Evolutionary conservation across 495 filamentous ascomycete genomes (phyloP).

Genomic region (Aspergillus kassunensis): DNA sequence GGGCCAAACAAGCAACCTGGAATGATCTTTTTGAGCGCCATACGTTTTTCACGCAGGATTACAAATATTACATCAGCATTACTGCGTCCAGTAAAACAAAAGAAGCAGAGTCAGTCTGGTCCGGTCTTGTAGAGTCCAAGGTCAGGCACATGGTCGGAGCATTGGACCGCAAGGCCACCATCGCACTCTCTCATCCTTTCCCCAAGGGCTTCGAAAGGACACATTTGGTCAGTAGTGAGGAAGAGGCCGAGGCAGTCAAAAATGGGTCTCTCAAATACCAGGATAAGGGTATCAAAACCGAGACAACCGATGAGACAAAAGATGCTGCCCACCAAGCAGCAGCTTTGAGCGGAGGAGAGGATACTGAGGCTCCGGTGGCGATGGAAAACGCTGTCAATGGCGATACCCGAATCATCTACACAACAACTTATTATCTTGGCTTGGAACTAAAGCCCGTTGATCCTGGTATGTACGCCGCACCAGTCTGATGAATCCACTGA

Average conservation of each 20-base stretch:
- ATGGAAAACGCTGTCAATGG: conserved; percentile 36
- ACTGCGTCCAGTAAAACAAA: conserved; percentile 81
- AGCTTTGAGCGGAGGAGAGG: conserved; percentile 45
- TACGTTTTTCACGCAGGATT: conserved; percentile 85
- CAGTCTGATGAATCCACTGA: conserved; percentile 19
- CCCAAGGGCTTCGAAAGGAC: conserved; percentile 85
- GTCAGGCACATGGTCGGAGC: conserved; percentile 76
- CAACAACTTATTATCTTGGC: conserved; percentile 85
- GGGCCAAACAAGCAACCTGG: conserved; percentile 70
- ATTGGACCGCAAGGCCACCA: conserved; percentile 67
- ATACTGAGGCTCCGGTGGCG: conserved; percentile 40
- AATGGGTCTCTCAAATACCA: conserved; percentile 67
- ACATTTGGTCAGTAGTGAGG: conserved; percentile 66
- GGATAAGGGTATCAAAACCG: conserved; percentile 55
- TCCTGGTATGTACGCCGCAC: conserved; percentile 23
- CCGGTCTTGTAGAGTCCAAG: conserved; percentile 89
- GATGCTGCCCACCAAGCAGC: conserved; percentile 51
- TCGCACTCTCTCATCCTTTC: conserved; percentile 84
- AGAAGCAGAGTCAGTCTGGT: conserved; percentile 82
- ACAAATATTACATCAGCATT: conserved; percentile 91
- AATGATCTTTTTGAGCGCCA: conserved; percentile 83
- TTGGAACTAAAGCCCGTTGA: conserved; percentile 54
- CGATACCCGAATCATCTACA: conserved; percentile 59
- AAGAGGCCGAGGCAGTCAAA: conserved; percentile 65
- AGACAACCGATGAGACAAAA: conserved; percentile 54